These are phyloP conservation scores for Colletotrichum spaethianum DNA, from an alignment of 2,329 filamentous ascomycete genomes.

Conservation along the genomic window DNA sequence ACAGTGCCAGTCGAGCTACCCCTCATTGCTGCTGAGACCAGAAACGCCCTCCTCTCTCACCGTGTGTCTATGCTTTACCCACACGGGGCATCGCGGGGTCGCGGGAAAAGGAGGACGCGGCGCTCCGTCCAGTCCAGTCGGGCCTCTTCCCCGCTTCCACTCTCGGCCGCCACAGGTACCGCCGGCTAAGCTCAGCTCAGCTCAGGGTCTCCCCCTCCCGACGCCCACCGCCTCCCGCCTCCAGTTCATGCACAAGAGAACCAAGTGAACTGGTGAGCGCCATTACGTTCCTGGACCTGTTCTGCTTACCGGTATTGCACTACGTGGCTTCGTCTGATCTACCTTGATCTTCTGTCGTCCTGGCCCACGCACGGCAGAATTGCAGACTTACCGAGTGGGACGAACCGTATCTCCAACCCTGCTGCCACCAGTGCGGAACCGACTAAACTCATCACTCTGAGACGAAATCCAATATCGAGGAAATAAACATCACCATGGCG, in stretches of 20 bases:
- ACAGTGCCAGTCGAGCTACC: constrained; percentile 35
- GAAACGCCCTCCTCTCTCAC: rapidly evolving
- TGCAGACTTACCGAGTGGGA: constrained; percentile 2
- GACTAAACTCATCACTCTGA: not conserved
- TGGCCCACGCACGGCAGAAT: not conserved
- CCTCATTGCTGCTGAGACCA: constrained; percentile 27
- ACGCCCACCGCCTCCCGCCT: not conserved
- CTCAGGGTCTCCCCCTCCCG: constrained; percentile 29
- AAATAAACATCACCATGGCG: not conserved
- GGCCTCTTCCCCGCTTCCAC: constrained; percentile 15
- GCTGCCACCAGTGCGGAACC: not conserved
- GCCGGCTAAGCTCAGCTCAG: constrained; percentile 28
- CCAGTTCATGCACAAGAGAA: constrained; percentile 1
- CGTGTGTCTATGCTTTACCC: not conserved
- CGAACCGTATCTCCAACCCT: constrained; percentile 1
- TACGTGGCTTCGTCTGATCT: constrained; percentile 7
- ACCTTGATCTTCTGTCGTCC: not conserved
- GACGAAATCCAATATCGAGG: not conserved
- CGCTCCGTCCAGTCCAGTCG: constrained; percentile 32
- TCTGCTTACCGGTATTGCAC: not conserved
- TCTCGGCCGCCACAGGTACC: constrained; percentile 1
- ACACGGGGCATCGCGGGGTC: constrained; percentile 31
- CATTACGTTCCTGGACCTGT: not conserved
- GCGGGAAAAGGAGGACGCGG: constrained; percentile 36
- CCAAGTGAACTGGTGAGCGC: not conserved